Percentiles rank a stretch among this genome's conserved stretches.
These are phyloP conservation scores for Aspergillus sp. DNA, from an alignment of 2,329 filamentous ascomycete genomes.

Conservation along the genomic window DNA sequence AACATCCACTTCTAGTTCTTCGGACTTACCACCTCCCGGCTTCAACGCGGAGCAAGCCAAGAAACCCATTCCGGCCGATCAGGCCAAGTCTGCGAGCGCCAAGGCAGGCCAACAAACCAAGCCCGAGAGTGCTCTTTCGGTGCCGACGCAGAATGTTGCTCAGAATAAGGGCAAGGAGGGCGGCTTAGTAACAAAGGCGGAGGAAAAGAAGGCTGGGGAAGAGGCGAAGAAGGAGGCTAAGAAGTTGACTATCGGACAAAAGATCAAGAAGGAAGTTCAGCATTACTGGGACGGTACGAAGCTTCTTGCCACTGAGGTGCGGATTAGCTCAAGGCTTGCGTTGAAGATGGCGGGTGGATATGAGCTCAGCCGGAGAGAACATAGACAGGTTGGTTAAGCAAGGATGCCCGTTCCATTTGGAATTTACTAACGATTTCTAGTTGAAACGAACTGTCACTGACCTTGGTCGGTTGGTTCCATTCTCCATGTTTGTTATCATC, in stretches of 20 bases:
- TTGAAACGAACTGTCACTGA: conserved; percentile 91
- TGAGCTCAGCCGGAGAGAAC: conserved; percentile 89
- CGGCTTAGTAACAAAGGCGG: conserved; percentile 63
- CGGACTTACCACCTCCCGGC: conserved; percentile 72
- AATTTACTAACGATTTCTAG: conserved; percentile 35
- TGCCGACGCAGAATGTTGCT: conserved; percentile 46
- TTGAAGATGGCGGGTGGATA: conserved; percentile 98
- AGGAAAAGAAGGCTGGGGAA: conserved; percentile 61
- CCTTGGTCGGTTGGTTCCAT: conserved; percentile 86
- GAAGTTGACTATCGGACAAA: conserved; percentile 86
- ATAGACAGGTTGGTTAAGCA: conserved; percentile 64
- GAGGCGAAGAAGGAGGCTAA: conserved; percentile 67
- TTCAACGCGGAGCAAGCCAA: conserved; percentile 90
- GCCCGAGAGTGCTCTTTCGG: conserved; percentile 40
- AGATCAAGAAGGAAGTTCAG: conserved; percentile 87
- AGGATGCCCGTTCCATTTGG: neutral
- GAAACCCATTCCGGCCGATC: conserved; percentile 70
- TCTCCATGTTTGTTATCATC: conserved; percentile 95
- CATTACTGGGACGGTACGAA: conserved; percentile 99
- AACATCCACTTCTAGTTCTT: conserved; percentile 44
- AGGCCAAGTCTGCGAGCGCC: conserved; percentile 30
- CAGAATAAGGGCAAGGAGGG: conserved; percentile 54
- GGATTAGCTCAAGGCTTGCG: conserved; percentile 85
- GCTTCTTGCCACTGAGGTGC: conserved; percentile 85
- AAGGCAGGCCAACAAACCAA: conserved; percentile 39